Evolutionary conservation across 1,284 basidiomycete species (phyloP), one percentile per base, ranked within the genome.

Genomic region (Apiotrichum brassicae): DNA sequence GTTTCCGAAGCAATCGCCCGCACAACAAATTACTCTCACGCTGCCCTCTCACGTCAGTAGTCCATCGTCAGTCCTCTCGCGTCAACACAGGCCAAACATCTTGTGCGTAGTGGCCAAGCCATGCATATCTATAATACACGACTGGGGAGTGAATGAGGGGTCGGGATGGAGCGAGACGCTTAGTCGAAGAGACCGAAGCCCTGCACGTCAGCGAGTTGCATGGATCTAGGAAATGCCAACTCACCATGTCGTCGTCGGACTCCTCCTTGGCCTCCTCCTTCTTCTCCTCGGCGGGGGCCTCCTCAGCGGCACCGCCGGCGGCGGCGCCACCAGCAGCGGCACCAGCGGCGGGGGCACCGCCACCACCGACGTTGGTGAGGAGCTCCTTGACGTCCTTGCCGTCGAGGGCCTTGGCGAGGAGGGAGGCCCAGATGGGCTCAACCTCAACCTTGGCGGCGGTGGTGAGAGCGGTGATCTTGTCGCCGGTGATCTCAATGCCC

Each of bases 351-450:
- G 86, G 84, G 64, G 82, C 85, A 63, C 72, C 90, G 66, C 86
- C 86, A 62, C 87, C 86, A 65, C 89, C 87, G 60, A 94, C 85
- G 78, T 90, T 93, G 61, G 87, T 87, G 55, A 97, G 81, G 60
- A 98, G 79, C 48, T 94, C 91, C 78, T 92, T 97, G 70, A 97
- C 81, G 76, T 97, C 84, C 82, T 95, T 97, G 67, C 93, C 93
- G 78, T 95, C 93, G 48, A 98, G 84, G 33, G 94, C 93, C 77
- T 97, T 98, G 63, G 94, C 86, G 69, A 98, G 85, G 65, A 98
- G 86, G 42, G 84, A 77, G 56, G 93, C 92, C 94, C 94, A 98
- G 80, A 98, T 98, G 58, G 91, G 82, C 78, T 98, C 95, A 57
- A 97, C 72, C 46, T 97, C 91, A 56, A 89, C 80, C 58, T 78